Evolutionary conservation across 129 eudicot genomes (phyloP).

Genomic region (carrot (Daucus carota)): DNA sequence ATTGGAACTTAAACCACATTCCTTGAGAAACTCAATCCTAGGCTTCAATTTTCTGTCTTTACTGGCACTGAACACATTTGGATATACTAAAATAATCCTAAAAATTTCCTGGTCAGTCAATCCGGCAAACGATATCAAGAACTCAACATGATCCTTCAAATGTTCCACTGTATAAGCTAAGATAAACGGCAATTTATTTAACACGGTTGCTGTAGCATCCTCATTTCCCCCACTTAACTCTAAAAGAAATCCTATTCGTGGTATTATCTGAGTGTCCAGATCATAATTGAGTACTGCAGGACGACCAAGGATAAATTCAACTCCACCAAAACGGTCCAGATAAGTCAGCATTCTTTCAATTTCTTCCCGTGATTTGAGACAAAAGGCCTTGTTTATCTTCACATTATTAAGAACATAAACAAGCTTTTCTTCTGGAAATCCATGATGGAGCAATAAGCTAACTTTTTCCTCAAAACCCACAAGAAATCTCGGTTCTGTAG

Average conservation of each 20-base stretch:
- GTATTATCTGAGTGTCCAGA: conserved; percentile 57
- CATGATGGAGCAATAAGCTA: conserved; percentile 36
- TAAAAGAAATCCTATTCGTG: conserved; percentile 57
- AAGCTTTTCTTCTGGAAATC: conserved; percentile 57
- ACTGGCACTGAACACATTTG: conserved; percentile 82
- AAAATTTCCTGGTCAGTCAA: conserved; percentile 59
- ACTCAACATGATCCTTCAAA: conserved; percentile 54
- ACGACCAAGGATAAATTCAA: conserved; percentile 52
- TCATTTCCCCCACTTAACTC: conserved; percentile 71
- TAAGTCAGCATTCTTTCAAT: conserved; percentile 41
- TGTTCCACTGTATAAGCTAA: conserved; percentile 67
- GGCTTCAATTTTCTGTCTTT: conserved; percentile 63
- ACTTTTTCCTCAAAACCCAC: conserved; percentile 62
- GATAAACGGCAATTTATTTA: conserved; percentile 68
- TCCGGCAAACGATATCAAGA: conserved; percentile 73
- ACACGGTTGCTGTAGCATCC: conserved; percentile 45
- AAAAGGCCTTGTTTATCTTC: conserved; percentile 61
- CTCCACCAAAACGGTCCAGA: conserved; percentile 66
- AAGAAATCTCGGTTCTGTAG: conserved; percentile 39
- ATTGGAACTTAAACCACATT: conserved; percentile 69
- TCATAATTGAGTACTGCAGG: conserved; percentile 75
- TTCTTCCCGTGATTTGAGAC: conserved; percentile 56
- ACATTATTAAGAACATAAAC: conserved; percentile 62
- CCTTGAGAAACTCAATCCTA: conserved; percentile 66
- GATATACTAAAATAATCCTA: conserved; percentile 63